Conservation (phyloP, 331 rosid genomes). For the Prunus yedoensis region DNA sequence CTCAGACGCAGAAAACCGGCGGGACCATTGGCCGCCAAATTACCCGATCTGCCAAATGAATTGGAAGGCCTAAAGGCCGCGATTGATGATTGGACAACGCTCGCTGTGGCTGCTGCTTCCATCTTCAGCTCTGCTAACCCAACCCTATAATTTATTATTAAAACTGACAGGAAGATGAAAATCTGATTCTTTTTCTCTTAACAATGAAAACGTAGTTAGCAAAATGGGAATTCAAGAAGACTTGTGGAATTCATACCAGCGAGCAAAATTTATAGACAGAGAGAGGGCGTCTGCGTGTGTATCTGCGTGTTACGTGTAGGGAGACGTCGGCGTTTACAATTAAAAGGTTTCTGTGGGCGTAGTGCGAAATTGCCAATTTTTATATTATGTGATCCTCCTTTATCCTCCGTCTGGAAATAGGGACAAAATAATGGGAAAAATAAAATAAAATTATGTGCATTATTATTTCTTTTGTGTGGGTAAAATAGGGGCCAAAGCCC, state of each 20-base stretch:
- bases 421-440: not conserved
- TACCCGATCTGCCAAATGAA: conserved; percentile 31
- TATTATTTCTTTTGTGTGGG: not conserved
- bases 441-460: not conserved
- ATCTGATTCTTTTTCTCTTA: not conserved
- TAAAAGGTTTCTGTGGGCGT: conserved; percentile 8
- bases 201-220: not conserved
- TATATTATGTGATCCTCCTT: not conserved
- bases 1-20: conserved; percentile 29
- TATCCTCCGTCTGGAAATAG: not conserved
- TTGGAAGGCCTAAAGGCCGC: conserved; percentile 29
- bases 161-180: not conserved
- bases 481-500: too few relatives aligned
- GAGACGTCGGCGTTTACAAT: not conserved
- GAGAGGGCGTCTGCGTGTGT: not conserved
- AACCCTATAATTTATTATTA: not conserved
- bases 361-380: not conserved
- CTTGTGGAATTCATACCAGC: not conserved
- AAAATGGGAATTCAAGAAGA: not conserved
- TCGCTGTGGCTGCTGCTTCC: conserved; percentile 52
- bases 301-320: not conserved
- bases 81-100: conserved; percentile 44
- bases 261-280: not conserved
- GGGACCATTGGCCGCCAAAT: conserved; percentile 28
- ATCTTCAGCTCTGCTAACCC: conserved; percentile 36